Evolutionary conservation across 1,284 basidiomycete genomes (phyloP), one percentile per base, ranked within the genome.

Genomic region (Anthracocystis panici-leucophaei): DNA sequence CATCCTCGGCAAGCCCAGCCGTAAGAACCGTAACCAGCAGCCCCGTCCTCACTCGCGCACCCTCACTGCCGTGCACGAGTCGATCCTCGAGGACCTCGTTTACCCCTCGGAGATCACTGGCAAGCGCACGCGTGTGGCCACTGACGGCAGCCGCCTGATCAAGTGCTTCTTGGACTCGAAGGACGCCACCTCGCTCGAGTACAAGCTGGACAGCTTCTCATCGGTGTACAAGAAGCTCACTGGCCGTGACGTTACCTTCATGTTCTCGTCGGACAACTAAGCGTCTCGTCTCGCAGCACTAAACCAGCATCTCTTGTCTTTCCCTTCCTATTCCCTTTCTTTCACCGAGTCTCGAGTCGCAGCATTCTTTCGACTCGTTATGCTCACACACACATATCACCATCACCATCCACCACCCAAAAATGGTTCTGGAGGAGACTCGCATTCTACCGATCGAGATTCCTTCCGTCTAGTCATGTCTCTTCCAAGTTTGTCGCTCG

Each of bases 101-200:
- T 97, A 91, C 91, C 97, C 97, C 80, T 95, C 94, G 45, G 97
- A 98, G 89, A 99, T 99, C 87, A 92, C 95, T 80, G 97, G 95
- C 85, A 98, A 98, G 92, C 90, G 97, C 87, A 96, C 93, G 82
- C 92, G 96, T 82, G 78, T 85, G 45, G 74, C 81, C 52, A 82
- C 84, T 44, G 84, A 85, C 62, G 84, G 84, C 56, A 75, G 71
- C 75, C 84, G 84, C 71, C 67, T 82, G 54, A 79, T 85, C 75
- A 83, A 82, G 79, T 82, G 80, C 77, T 93, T 95, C 90, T 92
- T 99, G 80, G 97, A 99, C 90, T 90, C 94, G 79, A 99, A 99
- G 88, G 97, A 99, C 87, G 91, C 94, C 74, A 99, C 95, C 86
- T 93, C 94, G 85, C 90, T 99, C 87, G 97, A 99, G 90, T 98